Base-by-base conservation (phyloP, 2,329 filamentous ascomycete species). In the Botryosphaeria dothidea region DNA sequence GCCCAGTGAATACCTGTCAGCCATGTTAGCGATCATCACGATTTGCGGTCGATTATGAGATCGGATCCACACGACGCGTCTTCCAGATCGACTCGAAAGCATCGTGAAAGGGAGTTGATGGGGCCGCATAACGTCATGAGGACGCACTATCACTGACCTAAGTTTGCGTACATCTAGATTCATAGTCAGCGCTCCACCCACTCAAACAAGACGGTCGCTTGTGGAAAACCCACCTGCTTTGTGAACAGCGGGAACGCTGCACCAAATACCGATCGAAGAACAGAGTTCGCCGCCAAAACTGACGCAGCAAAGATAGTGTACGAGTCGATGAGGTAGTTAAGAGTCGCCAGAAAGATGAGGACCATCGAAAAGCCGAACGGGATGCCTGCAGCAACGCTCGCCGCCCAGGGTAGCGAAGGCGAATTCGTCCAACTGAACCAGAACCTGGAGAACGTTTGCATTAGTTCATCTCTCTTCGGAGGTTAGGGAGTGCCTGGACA, bases 191-290 rank as follows among this genome's bases (percentile, higher is more conserved):
- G 11, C 17, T n/a, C 8, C 15, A 21, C 19, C 3, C 29, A 4
- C 4, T 21, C 49, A 11, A 4, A 27, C 17, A 15, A 3, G 7
- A 2, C 7, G 11, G 6, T n/a, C 27, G 29, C 25, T 8, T 3
- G n/a, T 8, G 25, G 27, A 31, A 34, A 19, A 21, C 49, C 21
- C 29, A 52, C 49, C 49, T 92, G 88, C 1, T 82, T 84, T 0
- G 90, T 87, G 74, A 95, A 95, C 1, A 95, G 84, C 0, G 92
- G 92, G 81, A 96, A 95, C 1, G 84, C 88, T 2, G 91, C 91
- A 68, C 91, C 92, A 67, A 89, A 90, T 8, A 93, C 81, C 0
- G 90, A 93, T 69, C 92, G 88, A 41, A 96, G 79, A 72, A 96
- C 90, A 0, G 91, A 91, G 77, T 93, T 92, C 54, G 90, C 90